Conservation (phyloP, 2,329 filamentous ascomycete genomes). For the Neoascochyta sp. region DNA sequence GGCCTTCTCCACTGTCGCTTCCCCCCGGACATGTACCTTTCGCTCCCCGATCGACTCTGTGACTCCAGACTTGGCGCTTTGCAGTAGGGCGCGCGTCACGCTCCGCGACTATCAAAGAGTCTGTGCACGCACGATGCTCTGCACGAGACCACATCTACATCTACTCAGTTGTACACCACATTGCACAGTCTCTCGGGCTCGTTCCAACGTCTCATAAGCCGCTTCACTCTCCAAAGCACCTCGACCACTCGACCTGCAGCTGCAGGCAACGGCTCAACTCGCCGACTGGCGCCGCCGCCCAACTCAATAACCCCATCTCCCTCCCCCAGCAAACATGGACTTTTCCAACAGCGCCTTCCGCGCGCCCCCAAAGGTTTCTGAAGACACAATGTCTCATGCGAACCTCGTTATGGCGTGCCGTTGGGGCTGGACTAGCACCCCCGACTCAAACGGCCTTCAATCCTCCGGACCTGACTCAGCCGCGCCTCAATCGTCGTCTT, state of each 20-base stretch:
- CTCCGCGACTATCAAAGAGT: slow-evolving; percentile 13
- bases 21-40: slow-evolving; percentile 5
- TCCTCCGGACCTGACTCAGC: slow-evolving; percentile 9
- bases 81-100: slow-evolving; percentile 19
- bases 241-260: slow-evolving; percentile 2
- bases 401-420: slow-evolving; percentile 33
- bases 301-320: slow-evolving; percentile 1
- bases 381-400: slow-evolving; percentile 33
- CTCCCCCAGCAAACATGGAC: slow-evolving; percentile 19
- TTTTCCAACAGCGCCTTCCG: slow-evolving; percentile 30
- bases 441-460: slow-evolving; percentile 11
- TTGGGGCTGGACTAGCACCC: slow-evolving; percentile 33
- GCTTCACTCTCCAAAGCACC: slow-evolving; percentile 4
- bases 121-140: slow-evolving; percentile 25
- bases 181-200: slow-evolving; percentile 7
- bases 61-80: slow-evolving; percentile 8
- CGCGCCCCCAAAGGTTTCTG: slow-evolving; percentile 19
- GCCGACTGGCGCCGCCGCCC: slow-evolving; percentile 23
- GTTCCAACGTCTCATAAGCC: slow-evolving; percentile 1
- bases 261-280: slow-evolving; percentile 22
- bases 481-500: slow-evolving; percentile 7
- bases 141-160: slow-evolving; percentile 14
- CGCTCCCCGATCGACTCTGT: slow-evolving; percentile 2
- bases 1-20: slow-evolving; percentile 11
- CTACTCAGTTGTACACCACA: slow-evolving; percentile 13